These are phyloP conservation scores for Lachnellula willkommii DNA, from an alignment of 2,329 filamentous ascomycete genomes.

Conservation along the genomic window DNA sequence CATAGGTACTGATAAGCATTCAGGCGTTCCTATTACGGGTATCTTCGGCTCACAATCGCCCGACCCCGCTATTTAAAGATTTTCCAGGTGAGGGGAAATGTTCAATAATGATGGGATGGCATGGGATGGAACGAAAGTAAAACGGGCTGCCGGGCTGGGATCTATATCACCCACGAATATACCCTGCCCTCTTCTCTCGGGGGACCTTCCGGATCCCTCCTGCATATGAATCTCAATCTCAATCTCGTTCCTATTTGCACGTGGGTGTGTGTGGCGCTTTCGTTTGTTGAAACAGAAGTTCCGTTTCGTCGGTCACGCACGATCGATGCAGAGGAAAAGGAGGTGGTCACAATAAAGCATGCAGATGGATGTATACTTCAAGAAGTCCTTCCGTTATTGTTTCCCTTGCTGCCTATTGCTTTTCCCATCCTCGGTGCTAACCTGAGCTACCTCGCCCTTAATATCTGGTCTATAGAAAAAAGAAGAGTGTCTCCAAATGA, in stretches of 20 bases:
- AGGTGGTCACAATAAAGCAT: slow-evolving; percentile 1
- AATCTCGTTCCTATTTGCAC: background rate
- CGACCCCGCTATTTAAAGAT: background rate
- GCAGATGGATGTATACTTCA: background rate
- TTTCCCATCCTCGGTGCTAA: slow-evolving; percentile 12
- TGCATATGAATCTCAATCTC: background rate
- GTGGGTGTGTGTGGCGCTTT: background rate
- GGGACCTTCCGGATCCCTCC: background rate
- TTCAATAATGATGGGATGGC: too few species aligned
- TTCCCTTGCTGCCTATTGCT: background rate
- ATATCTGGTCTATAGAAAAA: slow-evolving; percentile 4
- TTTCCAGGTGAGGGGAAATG: background rate
- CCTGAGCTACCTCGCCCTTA: slow-evolving; percentile 10
- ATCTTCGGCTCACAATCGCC: background rate
- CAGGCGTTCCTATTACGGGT: background rate
- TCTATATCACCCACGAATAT: background rate
- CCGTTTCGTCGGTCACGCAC: background rate
- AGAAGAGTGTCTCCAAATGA: slow-evolving; percentile 2
- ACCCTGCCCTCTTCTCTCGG: background rate
- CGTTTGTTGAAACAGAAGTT: background rate
- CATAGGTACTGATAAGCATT: background rate
- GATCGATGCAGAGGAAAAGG: background rate
- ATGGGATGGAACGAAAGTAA: background rate
- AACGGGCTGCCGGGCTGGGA: background rate
- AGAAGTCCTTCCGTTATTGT: background rate